Base-by-base conservation (phyloP, 805 yeast species). In the Jamesozyma piceae region DNA sequence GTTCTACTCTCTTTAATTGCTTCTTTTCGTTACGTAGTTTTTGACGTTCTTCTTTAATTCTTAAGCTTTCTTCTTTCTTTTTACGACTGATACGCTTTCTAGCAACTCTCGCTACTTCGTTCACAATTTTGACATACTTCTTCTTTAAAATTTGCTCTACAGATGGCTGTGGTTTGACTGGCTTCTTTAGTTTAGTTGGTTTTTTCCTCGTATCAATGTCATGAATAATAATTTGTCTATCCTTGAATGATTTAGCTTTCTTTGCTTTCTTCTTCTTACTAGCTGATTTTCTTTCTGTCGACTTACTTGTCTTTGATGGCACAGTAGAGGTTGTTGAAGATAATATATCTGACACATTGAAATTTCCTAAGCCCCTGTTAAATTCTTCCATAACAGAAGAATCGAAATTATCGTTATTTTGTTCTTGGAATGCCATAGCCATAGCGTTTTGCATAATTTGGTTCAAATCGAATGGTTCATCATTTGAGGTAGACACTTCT, bases 391-490 rank as follows among this genome's bases (percentile, higher is more conserved):
- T 51, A 2, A 48, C 53, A 9, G 55, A 45, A 8, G 47, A 43
- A 41, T 51, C 57, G 8, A 51, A 35, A 37, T 39, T 39, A 20
- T 48, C 49, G 6, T 48, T 43, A 13, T 44, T 33, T 19, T 51
- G 52, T 46, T 79, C 76, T 46, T 76, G 81, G 69, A 78, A 76
- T 0, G 89, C 92, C 80, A 83, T 71, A 37, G 75, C 75, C 65
- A 82, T 72, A 1, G 90, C 92, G 62, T 80, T 80, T 49, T 80
- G 86, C 70, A 82, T 72, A 49, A 82, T 82, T 49, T 76, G 82
- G 52, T 76, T 79, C 77, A 82, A 70, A 52, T 80, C 85, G 45
- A 80, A 65, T 22, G 74, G 77, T 27, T 67, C 74, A 30, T 66
- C 73, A 30, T 58, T 32, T 3, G 35, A 26, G 18, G 35, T 53